Evolutionary conservation across 78 protist species (phyloP), one percentile per base, ranked within the genome.

Genomic region (Guillardia theta): DNA sequence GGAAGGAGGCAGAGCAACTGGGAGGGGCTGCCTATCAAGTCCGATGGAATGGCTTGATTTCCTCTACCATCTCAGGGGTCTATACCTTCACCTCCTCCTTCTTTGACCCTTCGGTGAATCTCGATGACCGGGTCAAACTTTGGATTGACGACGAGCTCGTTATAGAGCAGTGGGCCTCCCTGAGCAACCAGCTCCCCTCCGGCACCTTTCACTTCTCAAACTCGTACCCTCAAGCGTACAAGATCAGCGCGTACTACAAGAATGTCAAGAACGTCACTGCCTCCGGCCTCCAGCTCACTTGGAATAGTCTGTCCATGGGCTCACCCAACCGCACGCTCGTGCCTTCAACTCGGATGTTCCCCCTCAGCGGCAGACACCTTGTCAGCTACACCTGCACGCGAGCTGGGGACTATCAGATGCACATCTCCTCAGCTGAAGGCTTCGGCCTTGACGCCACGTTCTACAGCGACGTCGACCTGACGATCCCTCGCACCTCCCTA

Each of bases 91-190:
- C 6, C 27, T 24, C 27, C 27, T 58, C 70, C 39, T 30, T 58
- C 70, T 58, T 58, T 30, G 70, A 58, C 70, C 70, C 70, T 30
- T 58, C 21, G 39, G 70, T 30, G 24, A 64, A 1, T 10, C 15
- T 15, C 36, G 93, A 88, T 9, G 93, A 48, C 41, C 93, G 93
- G 45, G 93, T 88, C n/a, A 45, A 88, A 15, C 93, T 88, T 12
- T 88, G 93, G 93, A 48, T 88, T 27, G 93, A 88, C 64, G 33
- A 88, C 93, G 4, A 9, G 50, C 90, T 78, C 33, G 90, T 78
- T 22, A 18, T 78, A 10, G 22, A 46, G 1, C 41, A 37, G 53
- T 78, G 90, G 90, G 1, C 90, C 30, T 78, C 90, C 41, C 90
- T 78, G 44, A 8, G 10, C 44, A 78, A 19, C 50, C 22, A 21